These are phyloP conservation scores for Mucor sp. DNA, from an alignment of 371 early-diverging fungal genomes.

Conservation along the genomic window DNA sequence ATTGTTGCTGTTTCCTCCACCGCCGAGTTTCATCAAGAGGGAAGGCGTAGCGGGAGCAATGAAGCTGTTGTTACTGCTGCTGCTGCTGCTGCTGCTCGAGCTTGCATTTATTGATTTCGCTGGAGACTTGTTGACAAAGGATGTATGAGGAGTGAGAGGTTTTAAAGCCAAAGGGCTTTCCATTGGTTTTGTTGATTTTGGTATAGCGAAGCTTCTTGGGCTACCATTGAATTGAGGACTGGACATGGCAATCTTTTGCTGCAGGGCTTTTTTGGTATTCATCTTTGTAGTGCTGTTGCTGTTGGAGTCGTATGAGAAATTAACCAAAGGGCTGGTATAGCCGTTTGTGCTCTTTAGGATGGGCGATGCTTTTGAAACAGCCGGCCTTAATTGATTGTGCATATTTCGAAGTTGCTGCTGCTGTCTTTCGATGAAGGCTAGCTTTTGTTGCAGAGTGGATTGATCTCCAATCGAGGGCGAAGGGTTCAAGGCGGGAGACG, in stretches of 20 bases:
- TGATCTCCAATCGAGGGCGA: constrained; percentile 26
- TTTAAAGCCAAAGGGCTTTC: constrained; percentile 27
- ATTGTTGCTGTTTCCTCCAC: constrained; percentile 23
- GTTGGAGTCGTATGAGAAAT: background rate
- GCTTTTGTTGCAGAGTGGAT: constrained; percentile 35
- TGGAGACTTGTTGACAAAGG: constrained; percentile 16
- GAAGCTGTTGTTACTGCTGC: constrained; percentile 8
- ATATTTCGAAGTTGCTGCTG: constrained; percentile 49
- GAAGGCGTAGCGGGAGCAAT: constrained; percentile 62
- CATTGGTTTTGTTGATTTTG: constrained; percentile 4
- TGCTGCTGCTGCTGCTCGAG: background rate
- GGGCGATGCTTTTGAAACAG: background rate
- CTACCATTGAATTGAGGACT: constrained; percentile 21
- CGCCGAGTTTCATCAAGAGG: constrained; percentile 64
- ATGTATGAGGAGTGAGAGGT: constrained; percentile 28
- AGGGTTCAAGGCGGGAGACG: constrained; percentile 71
- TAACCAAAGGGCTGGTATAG: constrained; percentile 11
- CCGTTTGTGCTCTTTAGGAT: background rate
- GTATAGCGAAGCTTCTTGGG: constrained; percentile 6
- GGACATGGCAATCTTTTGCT: constrained; percentile 17
- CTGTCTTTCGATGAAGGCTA: constrained; percentile 51
- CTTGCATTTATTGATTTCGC: constrained; percentile 11
- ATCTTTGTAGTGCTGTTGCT: background rate
- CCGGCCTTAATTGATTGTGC: constrained; percentile 28
- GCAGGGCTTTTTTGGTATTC: constrained; percentile 11